Evolutionary conservation across 371 early-diverging fungal species (phyloP), one percentile per base, ranked within the genome.

Genomic region (Rhizomucor pusillus): DNA sequence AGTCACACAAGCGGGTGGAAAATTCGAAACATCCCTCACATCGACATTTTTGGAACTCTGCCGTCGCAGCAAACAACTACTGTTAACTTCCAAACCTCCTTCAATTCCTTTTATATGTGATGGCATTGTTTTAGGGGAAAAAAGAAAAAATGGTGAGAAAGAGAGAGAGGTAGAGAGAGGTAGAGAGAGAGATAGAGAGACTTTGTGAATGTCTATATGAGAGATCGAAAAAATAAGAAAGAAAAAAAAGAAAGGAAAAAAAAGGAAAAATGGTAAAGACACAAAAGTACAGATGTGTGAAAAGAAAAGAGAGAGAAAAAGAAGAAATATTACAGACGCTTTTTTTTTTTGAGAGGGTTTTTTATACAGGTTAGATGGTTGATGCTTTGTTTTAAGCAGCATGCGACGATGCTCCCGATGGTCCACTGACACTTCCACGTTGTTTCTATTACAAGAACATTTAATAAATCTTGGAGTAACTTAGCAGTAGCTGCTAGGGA

Each of bases 381-480:
- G 40, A 29, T n/a, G 7, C 7, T 29, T 29, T 29, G 5, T 7
- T 29, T 29, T 48, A 43, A 41, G 43, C 24, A 45, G 50, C 45
- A 29, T 50, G 47, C 11, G 52, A 43, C 24, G 55, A 51, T 39
- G 46, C 43, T 50, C 50, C 54, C 20, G 69, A 61, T n/a, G 69
- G 62, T n/a, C 70, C 70, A 33, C 70, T 73, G n/a, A 69, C 61
- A 57, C 74, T 73, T 34, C 65, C 67, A 53, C 68, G 70, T 43
- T 62, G 60, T 63, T 71, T 62, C 63, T 73, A 59, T n/a, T 51
- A 43, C 14, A 40, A 5, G 12, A 43, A 52, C 53, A 4, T 16
- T 16, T n/a, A 11, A 19, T 5, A 34, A 14, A 1, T 3, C 16
- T 43, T 7, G 12, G 12, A 13, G 20, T 25, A 12, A 14, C 22